phyloP scores from a whole-genome alignment of 345 rosid genomes.

The Arabis alpina region DNA sequence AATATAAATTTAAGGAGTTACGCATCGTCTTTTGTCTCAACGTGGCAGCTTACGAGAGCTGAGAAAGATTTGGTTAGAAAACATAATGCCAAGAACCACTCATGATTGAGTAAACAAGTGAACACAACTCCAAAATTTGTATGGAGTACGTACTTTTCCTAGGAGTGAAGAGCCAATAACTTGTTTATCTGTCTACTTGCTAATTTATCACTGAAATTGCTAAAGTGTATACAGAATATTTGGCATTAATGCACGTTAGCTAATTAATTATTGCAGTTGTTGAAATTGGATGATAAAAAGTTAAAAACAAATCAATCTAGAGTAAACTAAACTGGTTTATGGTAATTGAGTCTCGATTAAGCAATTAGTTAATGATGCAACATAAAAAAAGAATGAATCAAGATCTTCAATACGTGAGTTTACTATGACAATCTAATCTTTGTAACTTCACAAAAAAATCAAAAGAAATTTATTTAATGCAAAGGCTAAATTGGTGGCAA shows the following conservation, averaged over 20 bases:
- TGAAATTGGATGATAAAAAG: background rate
- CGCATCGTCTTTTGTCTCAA: constrained; percentile 20
- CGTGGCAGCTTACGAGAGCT: constrained; percentile 29
- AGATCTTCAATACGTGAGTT: no score
- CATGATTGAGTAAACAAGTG: constrained; percentile 13
- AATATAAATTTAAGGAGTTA: background rate
- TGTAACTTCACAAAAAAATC: no score
- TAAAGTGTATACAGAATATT: constrained; percentile 19
- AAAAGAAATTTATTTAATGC: no score
- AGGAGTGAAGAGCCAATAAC: constrained; percentile 32
- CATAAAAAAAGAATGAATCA: no score
- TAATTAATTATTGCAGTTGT: background rate
- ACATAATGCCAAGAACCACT: constrained; percentile 38
- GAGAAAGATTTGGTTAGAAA: constrained; percentile 34
- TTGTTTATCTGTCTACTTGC: background rate
- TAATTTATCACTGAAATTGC: constrained; percentile 5
- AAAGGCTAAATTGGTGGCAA: no score
- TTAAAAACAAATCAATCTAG: background rate
- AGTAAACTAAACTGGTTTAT: background rate
- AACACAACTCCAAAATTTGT: background rate
- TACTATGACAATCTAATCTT: no score
- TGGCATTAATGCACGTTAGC: constrained; percentile 17
- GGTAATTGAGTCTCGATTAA: background rate
- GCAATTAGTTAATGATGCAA: background rate
- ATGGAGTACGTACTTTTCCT: constrained; percentile 31